Evolutionary conservation across 2,329 filamentous ascomycete species (phyloP), one percentile per base, ranked within the genome.

Genomic region (Diaporthe longicolla): DNA sequence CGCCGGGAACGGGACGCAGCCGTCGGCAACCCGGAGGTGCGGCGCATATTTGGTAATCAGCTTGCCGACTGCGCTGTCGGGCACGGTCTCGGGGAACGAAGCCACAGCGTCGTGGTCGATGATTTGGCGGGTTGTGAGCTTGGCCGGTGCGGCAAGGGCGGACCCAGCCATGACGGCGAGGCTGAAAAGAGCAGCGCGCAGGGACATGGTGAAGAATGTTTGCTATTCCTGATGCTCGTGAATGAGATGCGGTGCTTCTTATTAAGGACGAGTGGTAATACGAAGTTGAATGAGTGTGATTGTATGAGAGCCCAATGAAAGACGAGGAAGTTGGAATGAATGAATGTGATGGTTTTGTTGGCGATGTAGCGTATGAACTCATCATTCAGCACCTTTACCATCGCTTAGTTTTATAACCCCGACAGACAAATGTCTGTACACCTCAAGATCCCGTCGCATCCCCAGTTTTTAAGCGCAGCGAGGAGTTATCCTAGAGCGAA

Each of bases 1-100:
- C 1, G 87, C 89, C 0, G 89, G 88, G 77, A 88, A 91, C 0
- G 89, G 89, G 8, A 90, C 88, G 73, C 89, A 91, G 58, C 89
- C 89, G 76, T 88, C 88, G 29, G 84, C 83, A 8, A 90, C 86
- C 17, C 89, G 77, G 5, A 83, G 77, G 73, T 78, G 82, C 15
- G 82, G 82, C 76, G 82, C 81, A 77, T 81, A 82, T 76, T 81
- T 82, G n/a, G 80, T 77, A 66, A 81, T 82, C 37, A 81, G 72
- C 32, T 73, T 71, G 32, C 82, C 81, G 48, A 77, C 75, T 10
- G 76, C 77, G 69, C 76, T 79, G 21, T 77, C 75, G 9, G 82
- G 82, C 43, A 82, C 78, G 13, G 80, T 76, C 76, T 83, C 76
- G 8, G 77, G 58, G 54, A 83, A 82, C 1, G 81, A 81, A 52